Evolutionary conservation across 2,329 filamentous ascomycete species (phyloP), one percentile per base, ranked within the genome.

Genomic region (Hypoxylon sp.): DNA sequence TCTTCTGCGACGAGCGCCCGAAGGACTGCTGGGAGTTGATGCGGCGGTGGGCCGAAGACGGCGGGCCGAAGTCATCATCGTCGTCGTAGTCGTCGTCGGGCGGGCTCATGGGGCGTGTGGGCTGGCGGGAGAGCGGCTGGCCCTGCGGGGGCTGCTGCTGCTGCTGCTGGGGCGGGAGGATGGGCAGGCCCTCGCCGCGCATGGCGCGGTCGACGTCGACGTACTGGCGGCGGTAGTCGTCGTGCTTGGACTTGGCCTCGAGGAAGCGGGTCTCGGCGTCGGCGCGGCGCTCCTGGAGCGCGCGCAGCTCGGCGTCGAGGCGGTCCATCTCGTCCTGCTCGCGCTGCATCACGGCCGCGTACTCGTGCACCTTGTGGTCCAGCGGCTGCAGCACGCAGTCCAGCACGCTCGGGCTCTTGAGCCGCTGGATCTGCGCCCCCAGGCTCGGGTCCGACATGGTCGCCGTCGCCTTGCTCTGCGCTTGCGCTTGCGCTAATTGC

Each of bases 301-400:
- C 61, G 8, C 74, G 74, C 4, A 80, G 63, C 70, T 80, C 77
- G 2, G 77, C 76, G 65, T 80, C 78, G 13, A 80, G 73, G 23
- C 72, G 73, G 18, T 70, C 64, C 72, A 79, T 76, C 64, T 79
- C 70, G 4, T 71, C 69, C 60, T 78, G 74, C 40, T 76, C 76
- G 23, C 75, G 72, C 21, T 68, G 64, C 78, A 80, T 79, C 38
- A 77, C 67, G 38, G 63, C 67, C 11, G 74, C 69, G 68, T 80
- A 80, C 72, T 80, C 77, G 43, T 70, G 69, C 37, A 79, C 75
- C 69, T 80, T 80, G 48, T 73, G 71, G 57, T 78, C 75, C 0
- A 80, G 76, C 4, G 78, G 78, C 58, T 77, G 75, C 27, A 80
- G 74, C 54, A 80, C 78, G 62, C 71, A 77, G 58, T 76, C 72